Evolutionary conservation across 1,284 basidiomycete species (phyloP).

Genomic region (Cutaneotrichosporon dermatis): DNA sequence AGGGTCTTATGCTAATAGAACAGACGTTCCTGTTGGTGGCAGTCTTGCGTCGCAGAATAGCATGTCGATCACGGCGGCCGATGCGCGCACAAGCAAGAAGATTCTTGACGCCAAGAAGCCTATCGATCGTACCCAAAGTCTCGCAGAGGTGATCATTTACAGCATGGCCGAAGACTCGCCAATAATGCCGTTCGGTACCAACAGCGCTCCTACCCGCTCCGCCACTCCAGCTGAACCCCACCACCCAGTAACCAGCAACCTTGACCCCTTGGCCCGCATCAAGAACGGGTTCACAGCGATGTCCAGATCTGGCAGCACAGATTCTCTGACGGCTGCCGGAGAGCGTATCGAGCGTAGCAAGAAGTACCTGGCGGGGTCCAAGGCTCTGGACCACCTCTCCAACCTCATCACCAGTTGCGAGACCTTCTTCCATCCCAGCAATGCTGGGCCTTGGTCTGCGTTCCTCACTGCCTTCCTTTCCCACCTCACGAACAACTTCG

Average conservation of each 20-base stretch:
- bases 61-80: constrained; percentile 49
- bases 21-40: constrained; percentile 54
- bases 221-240: constrained; percentile 51
- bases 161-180: constrained; percentile 84
- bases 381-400: constrained; percentile 82
- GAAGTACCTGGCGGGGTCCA: constrained; percentile 74
- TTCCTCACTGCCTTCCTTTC: constrained; percentile 69
- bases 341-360: constrained; percentile 39
- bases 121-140: constrained; percentile 65
- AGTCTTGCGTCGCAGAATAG: constrained; percentile 35
- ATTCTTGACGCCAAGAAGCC: constrained; percentile 71
- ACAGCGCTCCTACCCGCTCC: constrained; percentile 41
- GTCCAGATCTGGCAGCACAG: constrained; percentile 47
- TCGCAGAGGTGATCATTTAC: constrained; percentile 85
- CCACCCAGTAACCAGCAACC: constrained; percentile 2
- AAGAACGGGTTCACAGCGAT: constrained; percentile 39
- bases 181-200: constrained; percentile 41
- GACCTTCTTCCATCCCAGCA: constrained; percentile 55
- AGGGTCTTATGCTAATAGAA: neutral
- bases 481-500: constrained; percentile 77
- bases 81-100: constrained; percentile 58
- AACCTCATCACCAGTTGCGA: constrained; percentile 89
- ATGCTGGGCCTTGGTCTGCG: constrained; percentile 51
- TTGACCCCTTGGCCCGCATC: constrained; percentile 23
- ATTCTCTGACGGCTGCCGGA: constrained; percentile 42